Conservation (phyloP, 805 yeast species). For the Alloascoidea hylecoeti region DNA sequence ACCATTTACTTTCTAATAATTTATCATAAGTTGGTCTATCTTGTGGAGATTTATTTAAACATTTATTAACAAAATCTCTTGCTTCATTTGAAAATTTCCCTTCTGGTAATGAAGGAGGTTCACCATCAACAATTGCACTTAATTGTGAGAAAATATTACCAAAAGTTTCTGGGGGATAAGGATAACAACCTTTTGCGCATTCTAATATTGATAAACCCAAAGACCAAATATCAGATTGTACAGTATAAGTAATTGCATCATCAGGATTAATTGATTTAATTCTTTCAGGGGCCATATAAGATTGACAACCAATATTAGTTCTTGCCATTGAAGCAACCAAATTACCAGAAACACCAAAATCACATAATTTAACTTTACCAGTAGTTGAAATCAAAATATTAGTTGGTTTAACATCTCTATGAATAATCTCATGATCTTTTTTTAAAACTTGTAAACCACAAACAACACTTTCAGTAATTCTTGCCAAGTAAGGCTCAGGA, state of each 20-base stretch:
- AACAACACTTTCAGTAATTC: constrained; percentile 67
- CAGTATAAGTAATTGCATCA: constrained; percentile 72
- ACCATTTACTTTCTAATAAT: constrained; percentile 76
- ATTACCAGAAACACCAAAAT: constrained; percentile 93
- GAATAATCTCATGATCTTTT: constrained; percentile 85
- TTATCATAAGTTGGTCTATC: constrained; percentile 70
- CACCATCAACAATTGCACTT: constrained; percentile 94
- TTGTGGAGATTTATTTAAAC: constrained; percentile 66
- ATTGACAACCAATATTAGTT: constrained; percentile 94
- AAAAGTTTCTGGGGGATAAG: constrained; percentile 93
- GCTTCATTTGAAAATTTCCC: constrained; percentile 61
- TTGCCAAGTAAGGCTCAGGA: constrained; percentile 70
- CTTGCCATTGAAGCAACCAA: constrained; percentile 89
- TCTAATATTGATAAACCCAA: constrained; percentile 78
- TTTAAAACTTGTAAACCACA: constrained; percentile 73
- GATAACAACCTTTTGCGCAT: constrained; percentile 82
- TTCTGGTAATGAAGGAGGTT: constrained; percentile 67
- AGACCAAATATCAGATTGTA: constrained; percentile 94
- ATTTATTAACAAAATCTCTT: constrained; percentile 57
- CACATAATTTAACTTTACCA: constrained; percentile 89
- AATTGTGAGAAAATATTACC: constrained; percentile 84
- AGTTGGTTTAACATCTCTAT: constrained; percentile 94
- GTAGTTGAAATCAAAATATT: constrained; percentile 69
- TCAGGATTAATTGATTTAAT: constrained; percentile 51
- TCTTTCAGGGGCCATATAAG: constrained; percentile 98